A percentile compares a stretch with the other conserved stretches of the same genome.
Evolutionary conservation across 2,329 filamentous ascomycete species (phyloP).

Genomic region (Eurotiales sp.): DNA sequence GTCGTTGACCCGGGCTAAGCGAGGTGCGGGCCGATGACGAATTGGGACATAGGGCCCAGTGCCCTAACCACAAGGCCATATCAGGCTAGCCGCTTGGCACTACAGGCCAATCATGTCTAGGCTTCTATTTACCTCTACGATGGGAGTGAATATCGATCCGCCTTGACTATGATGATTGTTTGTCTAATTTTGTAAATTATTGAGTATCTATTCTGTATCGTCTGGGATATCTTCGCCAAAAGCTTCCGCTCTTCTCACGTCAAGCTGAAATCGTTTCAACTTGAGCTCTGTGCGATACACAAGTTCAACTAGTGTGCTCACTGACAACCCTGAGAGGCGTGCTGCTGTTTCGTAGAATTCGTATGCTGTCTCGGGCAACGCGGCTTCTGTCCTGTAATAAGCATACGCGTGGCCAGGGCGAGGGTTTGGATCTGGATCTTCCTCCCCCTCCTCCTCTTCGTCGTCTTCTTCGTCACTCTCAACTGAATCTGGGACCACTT

Average conservation of each 20-base stretch:
- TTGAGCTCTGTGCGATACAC: conserved; percentile 49
- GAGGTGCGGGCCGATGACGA: conserved; percentile 29
- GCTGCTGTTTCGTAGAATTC: conserved; percentile 52
- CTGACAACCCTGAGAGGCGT: conserved; percentile 46
- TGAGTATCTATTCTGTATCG: neutral
- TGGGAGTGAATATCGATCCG: too few species aligned
- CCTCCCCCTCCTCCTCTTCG: conserved; percentile 13
- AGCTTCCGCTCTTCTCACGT: conserved; percentile 30
- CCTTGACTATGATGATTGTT: neutral
- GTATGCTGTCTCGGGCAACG: conserved; percentile 45
- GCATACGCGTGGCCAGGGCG: conserved; percentile 51
- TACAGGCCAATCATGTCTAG: neutral
- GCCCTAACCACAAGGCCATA: conserved; percentile 29
- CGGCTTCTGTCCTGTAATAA: conserved; percentile 45
- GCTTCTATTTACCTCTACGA: neutral
- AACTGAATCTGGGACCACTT: neutral
- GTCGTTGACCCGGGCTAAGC: conserved; percentile 32
- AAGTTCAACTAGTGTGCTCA: conserved; percentile 49
- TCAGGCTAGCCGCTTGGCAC: neutral
- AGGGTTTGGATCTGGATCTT: conserved; percentile 20
- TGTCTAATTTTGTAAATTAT: neutral
- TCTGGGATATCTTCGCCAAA: conserved; percentile 17
- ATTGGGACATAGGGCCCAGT: conserved; percentile 31
- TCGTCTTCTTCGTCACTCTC: conserved; percentile 15
- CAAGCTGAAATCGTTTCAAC: conserved; percentile 38